Conservation (phyloP, 2,329 filamentous ascomycete genomes). For the Pyrenochaeta sp. region DNA sequence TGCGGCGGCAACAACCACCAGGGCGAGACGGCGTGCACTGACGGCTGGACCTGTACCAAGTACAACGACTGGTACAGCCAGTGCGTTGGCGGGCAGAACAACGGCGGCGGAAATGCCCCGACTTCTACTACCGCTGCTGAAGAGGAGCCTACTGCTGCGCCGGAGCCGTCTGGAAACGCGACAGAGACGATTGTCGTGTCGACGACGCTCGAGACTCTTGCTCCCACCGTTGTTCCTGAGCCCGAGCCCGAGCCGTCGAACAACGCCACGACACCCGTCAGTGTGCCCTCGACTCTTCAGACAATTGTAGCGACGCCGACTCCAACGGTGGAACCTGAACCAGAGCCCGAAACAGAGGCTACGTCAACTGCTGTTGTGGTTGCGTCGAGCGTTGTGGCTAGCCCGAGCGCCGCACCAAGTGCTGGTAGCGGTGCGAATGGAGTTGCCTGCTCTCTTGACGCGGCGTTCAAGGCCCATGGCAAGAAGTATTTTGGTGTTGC, state of each 20-base stretch:
- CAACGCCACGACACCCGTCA: slow-evolving; percentile 12
- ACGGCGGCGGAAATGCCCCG: slow-evolving; percentile 4
- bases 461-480: slow-evolving; percentile 65
- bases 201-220: too few relatives aligned
- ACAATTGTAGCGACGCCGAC: slow-evolving; percentile 4
- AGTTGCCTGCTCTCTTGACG: slow-evolving; percentile 54
- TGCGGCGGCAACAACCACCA: slow-evolving; percentile 54
- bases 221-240: slow-evolving; percentile 1
- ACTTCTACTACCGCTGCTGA: slow-evolving; percentile 4
- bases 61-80: slow-evolving; percentile 57
- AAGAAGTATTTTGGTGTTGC: slow-evolving; percentile 71
- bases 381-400: slow-evolving; percentile 2
- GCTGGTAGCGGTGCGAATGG: slow-evolving; percentile 25
- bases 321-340: slow-evolving; percentile 1
- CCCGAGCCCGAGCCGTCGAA: slow-evolving; percentile 9
- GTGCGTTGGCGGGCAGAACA: slow-evolving; percentile 41
- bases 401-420: slow-evolving; percentile 12
- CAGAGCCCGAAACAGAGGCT: neutral
- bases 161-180: slow-evolving; percentile 10
- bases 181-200: slow-evolving; percentile 5
- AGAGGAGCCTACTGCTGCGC: slow-evolving; percentile 13
- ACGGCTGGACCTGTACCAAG: slow-evolving; percentile 51
- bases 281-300: slow-evolving; percentile 5
- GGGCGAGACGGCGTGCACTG: slow-evolving; percentile 50
- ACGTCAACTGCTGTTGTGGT: slow-evolving; percentile 1